Evolutionary conservation across 768 basidiomycete species (phyloP).

Genomic region (Macrolepiota albuminosa): DNA sequence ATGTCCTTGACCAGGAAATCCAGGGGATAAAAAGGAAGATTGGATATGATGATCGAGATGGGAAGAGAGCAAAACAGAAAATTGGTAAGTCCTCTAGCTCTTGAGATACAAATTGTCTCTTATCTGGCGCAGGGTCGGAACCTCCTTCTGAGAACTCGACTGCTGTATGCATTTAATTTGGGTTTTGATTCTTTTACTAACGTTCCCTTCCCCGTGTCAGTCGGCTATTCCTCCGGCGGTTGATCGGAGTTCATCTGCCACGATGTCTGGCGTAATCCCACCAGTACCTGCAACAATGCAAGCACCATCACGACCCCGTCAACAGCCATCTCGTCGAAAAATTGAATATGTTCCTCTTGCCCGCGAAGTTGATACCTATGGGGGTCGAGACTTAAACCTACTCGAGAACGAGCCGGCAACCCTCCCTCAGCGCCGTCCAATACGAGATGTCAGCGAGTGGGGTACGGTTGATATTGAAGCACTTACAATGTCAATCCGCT

Average conservation of each 20-base stretch:
- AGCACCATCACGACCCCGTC: conserved; percentile 32
- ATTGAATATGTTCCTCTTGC: conserved; percentile 85
- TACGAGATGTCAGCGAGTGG: conserved; percentile 80
- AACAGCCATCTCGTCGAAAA: conserved; percentile 64
- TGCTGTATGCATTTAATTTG: conserved; percentile 34
- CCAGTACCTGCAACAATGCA: conserved; percentile 25
- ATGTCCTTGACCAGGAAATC: conserved; percentile 53
- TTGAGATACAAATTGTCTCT: conserved; percentile 1
- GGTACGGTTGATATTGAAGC: conserved; percentile 87
- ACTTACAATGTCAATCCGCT: conserved; percentile 91
- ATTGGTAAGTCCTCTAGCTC: conserved; percentile 46
- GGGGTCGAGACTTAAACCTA: conserved; percentile 72
- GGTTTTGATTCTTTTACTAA: conserved; percentile 10
- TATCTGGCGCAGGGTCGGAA: conserved; percentile 30
- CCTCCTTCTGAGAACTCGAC: conserved; percentile 36
- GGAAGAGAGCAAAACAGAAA: conserved; percentile 68
- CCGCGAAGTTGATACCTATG: conserved; percentile 69
- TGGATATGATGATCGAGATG: conserved; percentile 58
- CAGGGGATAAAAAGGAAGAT: conserved; percentile 71
- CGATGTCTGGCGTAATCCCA: conserved; percentile 19
- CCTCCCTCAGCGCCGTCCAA: conserved; percentile 46
- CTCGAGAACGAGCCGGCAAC: conserved; percentile 59
- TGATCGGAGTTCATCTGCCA: conserved; percentile 22
- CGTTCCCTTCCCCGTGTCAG: conserved; percentile 14
- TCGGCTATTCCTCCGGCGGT: conserved; percentile 25